Evolutionary conservation across 768 basidiomycete genomes (phyloP), one percentile per base, ranked within the genome.

Genomic region (Cyclocybe aegerita): DNA sequence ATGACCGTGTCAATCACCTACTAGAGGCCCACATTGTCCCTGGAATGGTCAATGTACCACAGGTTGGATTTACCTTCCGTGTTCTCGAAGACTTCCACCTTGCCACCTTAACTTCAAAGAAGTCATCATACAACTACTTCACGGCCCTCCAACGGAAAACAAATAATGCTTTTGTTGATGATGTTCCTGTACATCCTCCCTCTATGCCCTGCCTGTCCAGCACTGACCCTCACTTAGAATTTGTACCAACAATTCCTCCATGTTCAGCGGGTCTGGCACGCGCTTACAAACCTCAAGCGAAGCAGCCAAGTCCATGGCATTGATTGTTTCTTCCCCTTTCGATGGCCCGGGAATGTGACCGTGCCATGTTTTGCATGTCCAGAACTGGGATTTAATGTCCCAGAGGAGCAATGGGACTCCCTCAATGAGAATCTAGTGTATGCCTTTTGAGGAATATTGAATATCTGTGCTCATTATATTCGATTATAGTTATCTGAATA

Each of bases 281-380:
- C 23, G 12, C 52, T 56, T 9, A 44, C 40, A 23, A 46, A 43
- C 30, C 17, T 17, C 11, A 53, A 49, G 37, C 40, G 55, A 12
- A 40, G 37, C 37, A 52, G 55, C 11, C 55, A 56, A 37, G 55
- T 35, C 11, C 55, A 56, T 53, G 52, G 51, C 35, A 53, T 56
- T 31, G 55, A 56, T 39, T 8, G 9, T n/a, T 37, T 23, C 23
- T 42, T 56, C 39, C 53, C 55, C 11, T 35, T 41, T 31, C 55
- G 55, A n/a, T 23, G 46, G 2, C 33, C 44, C 14, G 47, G 47
- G 32, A 48, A 38, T 39, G 17, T 56, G 8, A 41, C 40, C 9
- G 41, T 56, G n/a, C 30, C 16, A 7, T 52, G 51, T 36, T 41
- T 48, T 48, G 51, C 37, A 30, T 56, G 55, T 34, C 55, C 55